Percentiles rank a stretch among this genome's conserved stretches.
These are phyloP conservation scores for Melanomma pulvis-pyrius DNA, from an alignment of 495 filamentous ascomycete species.

Conservation along the genomic window DNA sequence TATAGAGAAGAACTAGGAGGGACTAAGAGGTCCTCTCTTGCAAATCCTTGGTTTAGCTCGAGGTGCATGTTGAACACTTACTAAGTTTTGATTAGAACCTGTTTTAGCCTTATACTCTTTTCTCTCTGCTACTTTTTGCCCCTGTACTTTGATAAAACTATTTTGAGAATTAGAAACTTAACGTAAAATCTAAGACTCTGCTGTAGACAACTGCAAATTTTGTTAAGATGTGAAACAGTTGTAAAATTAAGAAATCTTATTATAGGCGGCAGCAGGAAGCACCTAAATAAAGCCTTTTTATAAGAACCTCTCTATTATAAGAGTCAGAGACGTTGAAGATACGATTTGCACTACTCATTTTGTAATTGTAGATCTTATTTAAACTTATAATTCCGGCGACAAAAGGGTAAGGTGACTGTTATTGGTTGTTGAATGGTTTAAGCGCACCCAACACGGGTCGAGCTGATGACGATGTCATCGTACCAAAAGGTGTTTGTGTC, in stretches of 20 bases:
- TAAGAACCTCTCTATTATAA: not conserved
- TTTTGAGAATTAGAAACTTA: no score
- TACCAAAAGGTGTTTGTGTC: slow-evolving; percentile 63
- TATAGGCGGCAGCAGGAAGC: not conserved
- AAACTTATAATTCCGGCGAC: not conserved
- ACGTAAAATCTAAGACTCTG: no score
- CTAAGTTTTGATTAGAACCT: no score
- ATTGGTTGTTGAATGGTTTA: not conserved
- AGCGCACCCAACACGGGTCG: slow-evolving; percentile 35
- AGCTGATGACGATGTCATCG: slow-evolving; percentile 55
- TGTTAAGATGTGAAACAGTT: no score
- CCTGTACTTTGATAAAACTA: no score
- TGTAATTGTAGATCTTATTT: not conserved
- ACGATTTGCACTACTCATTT: not conserved
- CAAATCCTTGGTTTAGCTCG: no score
- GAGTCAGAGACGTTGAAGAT: not conserved
- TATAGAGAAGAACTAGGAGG: no score
- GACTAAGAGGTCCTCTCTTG: no score
- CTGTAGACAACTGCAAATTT: no score
- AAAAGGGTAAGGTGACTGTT: not conserved
- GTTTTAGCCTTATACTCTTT: no score
- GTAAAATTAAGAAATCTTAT: not conserved
- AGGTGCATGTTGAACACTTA: no score
- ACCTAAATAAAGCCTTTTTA: not conserved
- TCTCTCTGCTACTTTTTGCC: no score